Percentiles rank a stretch among this genome's conserved stretches.
Evolutionary conservation across 345 rosid species (phyloP).

Genomic region (Syzygium aqueum): DNA sequence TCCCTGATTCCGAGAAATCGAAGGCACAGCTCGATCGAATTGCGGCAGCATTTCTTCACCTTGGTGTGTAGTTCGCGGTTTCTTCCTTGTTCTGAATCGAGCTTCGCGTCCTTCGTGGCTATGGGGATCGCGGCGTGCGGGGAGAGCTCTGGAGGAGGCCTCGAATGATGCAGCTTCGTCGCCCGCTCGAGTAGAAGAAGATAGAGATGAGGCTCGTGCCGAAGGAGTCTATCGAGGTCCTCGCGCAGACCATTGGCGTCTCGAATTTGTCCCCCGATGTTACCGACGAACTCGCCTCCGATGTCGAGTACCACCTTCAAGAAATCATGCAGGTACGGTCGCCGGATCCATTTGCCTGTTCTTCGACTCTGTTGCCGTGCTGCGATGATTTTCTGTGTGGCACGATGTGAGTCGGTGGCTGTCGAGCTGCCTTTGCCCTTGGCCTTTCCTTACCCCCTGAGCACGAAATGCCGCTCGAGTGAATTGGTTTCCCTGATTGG

Average conservation of each 20-base stretch:
- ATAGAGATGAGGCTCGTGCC: slow-evolving; percentile 37
- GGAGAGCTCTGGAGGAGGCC: neutral
- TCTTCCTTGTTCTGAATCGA: neutral
- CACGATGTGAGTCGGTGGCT: neutral
- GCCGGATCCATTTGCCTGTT: neutral
- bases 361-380: neutral
- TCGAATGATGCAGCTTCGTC: neutral
- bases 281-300: slow-evolving; percentile 53
- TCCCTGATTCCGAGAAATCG: neutral
- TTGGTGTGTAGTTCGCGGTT: neutral
- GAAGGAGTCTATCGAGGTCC: slow-evolving; percentile 78
- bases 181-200: too few species aligned
- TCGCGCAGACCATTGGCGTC: slow-evolving; percentile 81
- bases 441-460: neutral
- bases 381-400: neutral
- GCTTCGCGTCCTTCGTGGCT: neutral
- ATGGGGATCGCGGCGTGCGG: neutral
- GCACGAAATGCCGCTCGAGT: neutral
- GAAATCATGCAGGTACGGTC: slow-evolving; percentile 74
- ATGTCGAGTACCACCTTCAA: slow-evolving; percentile 81
- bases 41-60: neutral
- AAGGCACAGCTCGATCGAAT: neutral
- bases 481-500: neutral
- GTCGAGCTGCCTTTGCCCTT: neutral
- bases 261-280: slow-evolving; percentile 63